These are phyloP conservation scores for Cicer yamashitae DNA, from an alignment of 306 rosid species.

Conservation along the genomic window DNA sequence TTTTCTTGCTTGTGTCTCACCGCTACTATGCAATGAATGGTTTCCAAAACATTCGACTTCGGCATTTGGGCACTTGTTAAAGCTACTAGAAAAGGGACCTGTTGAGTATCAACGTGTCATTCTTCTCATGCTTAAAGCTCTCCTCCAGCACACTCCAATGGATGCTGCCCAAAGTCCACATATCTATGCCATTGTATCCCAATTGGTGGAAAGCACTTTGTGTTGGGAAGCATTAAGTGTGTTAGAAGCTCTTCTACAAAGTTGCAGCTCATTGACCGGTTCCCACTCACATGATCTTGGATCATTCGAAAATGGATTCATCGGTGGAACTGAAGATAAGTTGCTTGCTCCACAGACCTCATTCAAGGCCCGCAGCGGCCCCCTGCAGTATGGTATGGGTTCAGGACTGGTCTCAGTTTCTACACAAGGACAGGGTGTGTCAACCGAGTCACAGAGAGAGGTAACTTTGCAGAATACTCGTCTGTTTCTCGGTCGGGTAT, in stretches of 20 bases:
- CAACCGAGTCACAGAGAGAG: constrained; percentile 71
- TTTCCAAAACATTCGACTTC: constrained; percentile 92
- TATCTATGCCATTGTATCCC: constrained; percentile 94
- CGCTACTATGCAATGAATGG: constrained; percentile 90
- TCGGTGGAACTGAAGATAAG: constrained; percentile 71
- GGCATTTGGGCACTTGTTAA: constrained; percentile 92
- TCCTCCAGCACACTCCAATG: constrained; percentile 98
- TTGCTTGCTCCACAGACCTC: constrained; percentile 82
- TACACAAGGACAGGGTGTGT: constrained; percentile 49
- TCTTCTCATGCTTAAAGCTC: constrained; percentile 91
- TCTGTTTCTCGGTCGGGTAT: constrained; percentile 85
- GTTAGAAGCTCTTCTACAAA: constrained; percentile 95
- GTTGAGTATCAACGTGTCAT: constrained; percentile 95
- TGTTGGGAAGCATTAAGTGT: constrained; percentile 99
- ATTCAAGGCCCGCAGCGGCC: constrained; percentile 97
- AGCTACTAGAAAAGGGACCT: constrained; percentile 92
- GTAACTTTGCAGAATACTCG: constrained; percentile 93
- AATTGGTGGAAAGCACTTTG: constrained; percentile 93
- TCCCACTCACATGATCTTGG: constrained; percentile 76
- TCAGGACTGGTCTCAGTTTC: constrained; percentile 53
- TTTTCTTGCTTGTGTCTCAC: constrained; percentile 93
- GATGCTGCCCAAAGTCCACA: constrained; percentile 99
- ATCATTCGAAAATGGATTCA: constrained; percentile 73
- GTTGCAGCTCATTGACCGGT: constrained; percentile 89
- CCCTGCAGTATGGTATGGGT: constrained; percentile 74